Base-by-base conservation (phyloP, 345 rosid genomes). In the Boechera stricta region DNA sequence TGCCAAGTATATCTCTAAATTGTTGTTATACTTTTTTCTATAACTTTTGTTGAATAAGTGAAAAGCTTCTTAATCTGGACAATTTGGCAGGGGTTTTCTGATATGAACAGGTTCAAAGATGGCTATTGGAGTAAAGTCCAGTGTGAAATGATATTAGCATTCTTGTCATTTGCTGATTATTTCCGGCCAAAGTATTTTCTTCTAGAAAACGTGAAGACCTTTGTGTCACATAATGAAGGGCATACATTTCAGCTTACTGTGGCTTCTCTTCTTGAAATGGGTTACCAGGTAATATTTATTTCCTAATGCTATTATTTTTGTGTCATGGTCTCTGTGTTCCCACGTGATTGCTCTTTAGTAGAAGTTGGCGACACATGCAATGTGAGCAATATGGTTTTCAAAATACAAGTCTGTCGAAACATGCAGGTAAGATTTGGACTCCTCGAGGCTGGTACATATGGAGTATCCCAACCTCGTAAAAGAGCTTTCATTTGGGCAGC, bases 401-500 rank as follows among this genome's bases (percentile, higher is more conserved):
- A 54, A 52, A 5, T 12, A 6, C 24, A 48, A 7, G 24, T 7
- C 4, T 16, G 54, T 18, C 18, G 24, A 18, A 18, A 49, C 11
- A 49, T 49, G 54, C 7, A 55, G 98, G 98, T 94, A 75, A 89
- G 97, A 62, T 94, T 91, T 81, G 98, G 98, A 21, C 83, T 90
- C 63, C 69, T 94, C 82, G 97, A 94, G 78, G 98, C 98, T 57
- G 98, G 98, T 65, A 84, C 97, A 31, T 94, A 60, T 79, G 98
- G 97, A 38, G 87, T 94, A 54, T 83, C 97, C 32, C 98, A 94
- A 69, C 87, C 97, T 3, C 82, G 98, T 38, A 94, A 92, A 80
- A 85, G 97, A 7, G 97, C 91, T 59, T 89, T 94, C 51, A 90
- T 94, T 61, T 94, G 95, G 98, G 97, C 98, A 62, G 96, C 96